Conservation (phyloP, 495 filamentous ascomycete genomes). For the Articulospora tetracladia region DNA sequence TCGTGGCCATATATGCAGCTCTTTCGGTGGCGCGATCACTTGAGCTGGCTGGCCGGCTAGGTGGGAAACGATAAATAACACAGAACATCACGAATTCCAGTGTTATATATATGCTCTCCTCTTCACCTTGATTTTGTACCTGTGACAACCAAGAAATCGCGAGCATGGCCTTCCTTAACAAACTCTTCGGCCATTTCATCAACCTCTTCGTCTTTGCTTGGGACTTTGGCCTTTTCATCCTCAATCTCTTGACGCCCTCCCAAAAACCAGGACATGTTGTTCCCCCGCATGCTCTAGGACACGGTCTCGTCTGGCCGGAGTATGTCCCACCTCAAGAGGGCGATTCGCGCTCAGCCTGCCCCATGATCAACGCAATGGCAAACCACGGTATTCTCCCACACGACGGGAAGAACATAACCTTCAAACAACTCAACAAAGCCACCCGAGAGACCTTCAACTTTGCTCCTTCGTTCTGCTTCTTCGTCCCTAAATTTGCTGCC, state of each 20-base stretch:
- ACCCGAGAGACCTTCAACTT: constrained; percentile 30
- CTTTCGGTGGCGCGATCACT: not conserved
- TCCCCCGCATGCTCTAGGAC: constrained; percentile 10
- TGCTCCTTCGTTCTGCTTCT: constrained; percentile 23
- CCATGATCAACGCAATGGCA: constrained; percentile 26
- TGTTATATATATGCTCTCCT: too few relatives aligned
- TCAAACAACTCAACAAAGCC: constrained; percentile 28
- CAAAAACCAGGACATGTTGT: constrained; percentile 12
- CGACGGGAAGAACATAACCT: constrained; percentile 33
- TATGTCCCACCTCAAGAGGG: constrained; percentile 12
- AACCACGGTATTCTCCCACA: constrained; percentile 32
- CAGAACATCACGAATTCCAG: too few relatives aligned
- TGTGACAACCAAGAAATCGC: not conserved
- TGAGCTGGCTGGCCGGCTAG: not conserved
- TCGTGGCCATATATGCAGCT: not conserved
- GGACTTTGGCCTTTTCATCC: constrained; percentile 11
- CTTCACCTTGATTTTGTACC: too few relatives aligned
- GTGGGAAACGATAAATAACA: not conserved
- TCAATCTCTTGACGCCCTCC: constrained; percentile 9
- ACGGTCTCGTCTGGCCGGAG: constrained; percentile 12
- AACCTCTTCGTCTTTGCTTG: constrained; percentile 7
- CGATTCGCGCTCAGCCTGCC: constrained; percentile 22
- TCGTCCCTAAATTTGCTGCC: constrained; percentile 20
- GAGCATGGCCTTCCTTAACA: constrained; percentile 12
- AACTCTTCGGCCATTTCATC: constrained; percentile 4